These are phyloP conservation scores for Ogataea salicorniae DNA, from an alignment of 805 yeast genomes.

Conservation along the genomic window DNA sequence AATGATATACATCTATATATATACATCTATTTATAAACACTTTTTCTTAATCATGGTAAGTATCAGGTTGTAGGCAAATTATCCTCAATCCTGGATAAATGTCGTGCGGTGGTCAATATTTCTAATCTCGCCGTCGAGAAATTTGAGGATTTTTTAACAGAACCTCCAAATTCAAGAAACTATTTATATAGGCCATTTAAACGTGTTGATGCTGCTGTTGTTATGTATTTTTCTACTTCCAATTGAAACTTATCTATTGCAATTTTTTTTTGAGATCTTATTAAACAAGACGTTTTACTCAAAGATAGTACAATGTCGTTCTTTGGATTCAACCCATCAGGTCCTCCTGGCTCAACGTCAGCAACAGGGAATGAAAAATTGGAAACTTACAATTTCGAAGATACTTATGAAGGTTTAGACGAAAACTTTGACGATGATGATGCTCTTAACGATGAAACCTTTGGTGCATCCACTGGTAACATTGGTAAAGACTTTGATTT, in stretches of 20 bases:
- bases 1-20: too few species aligned
- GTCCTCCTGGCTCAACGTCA: slow-evolving; percentile 30
- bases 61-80: too few species aligned
- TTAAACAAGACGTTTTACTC: not conserved
- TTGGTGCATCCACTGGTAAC: slow-evolving; percentile 48
- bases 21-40: too few species aligned
- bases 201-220: too few species aligned
- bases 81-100: too few species aligned
- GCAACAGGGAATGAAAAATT: slow-evolving; percentile 15
- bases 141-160: too few species aligned
- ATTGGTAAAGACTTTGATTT: slow-evolving; percentile 62
- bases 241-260: not conserved
- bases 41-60: too few species aligned
- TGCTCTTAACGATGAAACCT: slow-evolving; percentile 75
- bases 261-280: too few species aligned
- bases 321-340: slow-evolving; percentile 57
- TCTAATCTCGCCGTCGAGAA: too few species aligned
- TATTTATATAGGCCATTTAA: too few species aligned
- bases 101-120: too few species aligned
- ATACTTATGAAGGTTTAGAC: slow-evolving; percentile 75
- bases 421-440: slow-evolving; percentile 65
- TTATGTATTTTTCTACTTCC: not conserved
- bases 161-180: too few species aligned
- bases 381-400: slow-evolving; percentile 68
- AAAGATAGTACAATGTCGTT: slow-evolving; percentile 48